These are phyloP conservation scores for Rubia peregrina DNA, from an alignment of 305 asterid species.

Conservation along the genomic window DNA sequence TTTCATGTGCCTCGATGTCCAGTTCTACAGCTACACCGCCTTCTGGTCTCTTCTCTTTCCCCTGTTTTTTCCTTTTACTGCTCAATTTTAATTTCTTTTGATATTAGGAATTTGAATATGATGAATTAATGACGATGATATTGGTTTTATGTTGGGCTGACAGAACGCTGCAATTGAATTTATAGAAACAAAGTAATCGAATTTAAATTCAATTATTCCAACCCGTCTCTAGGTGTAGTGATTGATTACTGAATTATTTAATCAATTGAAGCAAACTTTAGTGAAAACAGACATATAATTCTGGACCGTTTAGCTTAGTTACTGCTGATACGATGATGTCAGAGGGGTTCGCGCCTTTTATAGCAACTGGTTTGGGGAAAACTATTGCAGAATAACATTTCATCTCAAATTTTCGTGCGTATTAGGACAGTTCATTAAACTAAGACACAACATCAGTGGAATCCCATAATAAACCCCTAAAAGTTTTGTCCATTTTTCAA, in stretches of 20 bases:
- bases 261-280: background rate
- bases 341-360: background rate
- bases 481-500: background rate
- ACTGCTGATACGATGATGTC: background rate
- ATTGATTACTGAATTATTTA: background rate
- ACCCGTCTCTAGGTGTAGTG: background rate
- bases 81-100: background rate
- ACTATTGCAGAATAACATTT: background rate
- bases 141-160: no score
- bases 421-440: background rate
- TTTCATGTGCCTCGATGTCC: constrained; percentile 82
- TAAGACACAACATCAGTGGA: background rate
- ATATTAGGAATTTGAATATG: background rate
- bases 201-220: background rate
- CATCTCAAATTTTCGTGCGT: background rate
- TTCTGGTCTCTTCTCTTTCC: constrained; percentile 45
- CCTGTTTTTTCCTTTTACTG: background rate
- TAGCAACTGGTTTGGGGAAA: background rate
- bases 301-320: background rate
- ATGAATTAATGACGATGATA: background rate
- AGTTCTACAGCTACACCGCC: constrained; percentile 87
- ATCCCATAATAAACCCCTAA: background rate
- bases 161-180: no score
- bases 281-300: background rate
- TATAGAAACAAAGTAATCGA: background rate